Base-by-base conservation (phyloP, 441 rosid genomes). In the Erodium moschatum region DNA sequence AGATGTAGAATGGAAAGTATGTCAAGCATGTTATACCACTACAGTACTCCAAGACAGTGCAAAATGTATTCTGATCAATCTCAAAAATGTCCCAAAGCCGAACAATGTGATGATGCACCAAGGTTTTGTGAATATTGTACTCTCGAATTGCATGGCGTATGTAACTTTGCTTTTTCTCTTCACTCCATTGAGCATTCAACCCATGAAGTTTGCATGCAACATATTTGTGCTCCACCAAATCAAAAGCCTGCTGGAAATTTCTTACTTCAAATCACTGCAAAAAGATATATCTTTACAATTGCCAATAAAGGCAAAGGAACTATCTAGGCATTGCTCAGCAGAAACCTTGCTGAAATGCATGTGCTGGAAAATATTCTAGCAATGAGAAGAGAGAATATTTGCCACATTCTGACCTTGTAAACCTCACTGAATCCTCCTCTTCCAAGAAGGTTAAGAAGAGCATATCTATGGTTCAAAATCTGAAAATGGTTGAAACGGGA, bases 351-450 rank as follows among this genome's bases (percentile, higher is more conserved):
- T 16, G 31, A 8, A 70, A 56, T 42, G 62, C 56, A 64, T 68
- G 67, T 70, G 40, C 67, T 33, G 42, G 6, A 68, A 70, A 66
- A 58, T 79, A 63, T 74, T 72, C 67, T 69, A 74, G 72, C 56
- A 35, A 71, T 72, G 48, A 70, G 68, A 46, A 69, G 65, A 77
- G 50, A 66, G 58, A 68, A 66, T 44, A 70, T 69, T 64, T 52
- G 24, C 67, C 73, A 69, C 78, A 77, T 66, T 82, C 96, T 83
- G 84, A 95, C 99, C 99, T 95, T 95, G 78, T 89, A 95, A 76
- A 95, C 99, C 86, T 95, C 99, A 76, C 99, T 95, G 76, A 95
- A 95, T 78, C 99, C 99, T 44, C 99, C 99, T 82, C 87, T 92
- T 12, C 99, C 99, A 75, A 95, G 96, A 77, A 95, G 99, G 77